Conservation (phyloP, 306 rosid genomes). For the cucumber (Cucumis sativus) region DNA sequence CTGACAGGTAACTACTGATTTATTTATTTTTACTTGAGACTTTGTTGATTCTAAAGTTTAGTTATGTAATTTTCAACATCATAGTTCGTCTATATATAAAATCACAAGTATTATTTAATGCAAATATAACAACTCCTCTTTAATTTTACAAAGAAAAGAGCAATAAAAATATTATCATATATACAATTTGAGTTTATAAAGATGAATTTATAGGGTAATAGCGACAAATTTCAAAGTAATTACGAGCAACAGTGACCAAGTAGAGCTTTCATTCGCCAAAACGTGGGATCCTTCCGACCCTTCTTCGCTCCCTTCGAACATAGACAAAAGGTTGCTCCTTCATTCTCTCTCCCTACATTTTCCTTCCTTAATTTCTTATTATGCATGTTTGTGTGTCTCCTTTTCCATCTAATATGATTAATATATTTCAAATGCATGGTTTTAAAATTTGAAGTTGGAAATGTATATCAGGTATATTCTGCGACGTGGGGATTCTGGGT, state of each 20-base stretch:
- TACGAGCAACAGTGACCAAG: conserved; percentile 14
- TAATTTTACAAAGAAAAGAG: neutral
- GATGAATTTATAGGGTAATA: conserved; percentile 18
- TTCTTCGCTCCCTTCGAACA: conserved; percentile 25
- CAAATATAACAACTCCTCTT: neutral
- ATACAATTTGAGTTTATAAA: neutral
- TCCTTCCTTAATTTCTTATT: neutral
- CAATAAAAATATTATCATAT: neutral
- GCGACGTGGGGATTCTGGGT: conserved; percentile 44
- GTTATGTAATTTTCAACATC: too few relatives aligned
- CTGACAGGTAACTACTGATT: conserved; percentile 27
- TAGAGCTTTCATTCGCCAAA: conserved; percentile 56
- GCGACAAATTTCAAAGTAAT: conserved; percentile 30
- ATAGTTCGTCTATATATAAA: too few relatives aligned
- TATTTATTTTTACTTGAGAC: too few relatives aligned
- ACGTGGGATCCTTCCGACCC: conserved; percentile 25
- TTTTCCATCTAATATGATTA: neutral
- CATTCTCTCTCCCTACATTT: neutral
- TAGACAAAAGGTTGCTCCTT: conserved; percentile 55
- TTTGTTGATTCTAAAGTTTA: too few relatives aligned
- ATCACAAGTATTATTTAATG: too few relatives aligned
- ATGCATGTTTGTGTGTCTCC: neutral
- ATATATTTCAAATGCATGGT: neutral
- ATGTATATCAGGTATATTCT: conserved; percentile 37
- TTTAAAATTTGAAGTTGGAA: too few relatives aligned